Evolutionary conservation across 208 protist genomes (phyloP).

Genomic region (Crithidia thermophila): DNA sequence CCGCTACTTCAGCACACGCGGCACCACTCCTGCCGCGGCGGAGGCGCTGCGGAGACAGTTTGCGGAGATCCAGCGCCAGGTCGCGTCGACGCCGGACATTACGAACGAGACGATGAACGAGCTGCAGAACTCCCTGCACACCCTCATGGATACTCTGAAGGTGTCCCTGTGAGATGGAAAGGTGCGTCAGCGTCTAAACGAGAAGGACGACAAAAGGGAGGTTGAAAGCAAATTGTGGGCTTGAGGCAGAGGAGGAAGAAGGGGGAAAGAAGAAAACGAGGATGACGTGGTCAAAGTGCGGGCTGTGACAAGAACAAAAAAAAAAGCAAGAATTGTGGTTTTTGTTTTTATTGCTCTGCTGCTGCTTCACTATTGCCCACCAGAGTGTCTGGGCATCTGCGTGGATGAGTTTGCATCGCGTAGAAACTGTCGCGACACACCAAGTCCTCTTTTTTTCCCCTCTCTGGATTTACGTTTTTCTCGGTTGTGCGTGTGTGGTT

Average conservation of each 20-base stretch:
- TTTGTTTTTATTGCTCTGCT: no score
- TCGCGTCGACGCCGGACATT: constrained; percentile 20
- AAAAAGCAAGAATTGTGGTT: no score
- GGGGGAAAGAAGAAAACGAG: not conserved
- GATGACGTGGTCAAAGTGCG: no score
- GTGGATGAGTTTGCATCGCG: not conserved
- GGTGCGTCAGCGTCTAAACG: not conserved
- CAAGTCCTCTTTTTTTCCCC: not conserved
- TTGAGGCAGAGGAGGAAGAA: not conserved
- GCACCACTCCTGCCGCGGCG: constrained; percentile 14
- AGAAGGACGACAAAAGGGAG: not conserved
- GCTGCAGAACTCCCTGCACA: constrained; percentile 28
- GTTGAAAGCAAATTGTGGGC: not conserved
- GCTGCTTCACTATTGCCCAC: no score
- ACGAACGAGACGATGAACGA: constrained; percentile 27
- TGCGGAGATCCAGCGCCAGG: constrained; percentile 26
- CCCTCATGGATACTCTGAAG: constrained; percentile 28
- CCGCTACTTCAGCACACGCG: constrained; percentile 36
- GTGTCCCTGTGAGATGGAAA: not conserved
- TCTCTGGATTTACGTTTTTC: not conserved
- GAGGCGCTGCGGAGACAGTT: constrained; percentile 31
- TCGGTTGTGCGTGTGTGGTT: no score
- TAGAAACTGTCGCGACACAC: no score
- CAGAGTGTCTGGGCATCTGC: no score
- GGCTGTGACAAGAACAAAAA: no score